Percentiles rank a stretch among this genome's conserved stretches.
Evolutionary conservation across 1,284 basidiomycete genomes (phyloP).

Genomic region (Bondarzewia mesenterica): DNA sequence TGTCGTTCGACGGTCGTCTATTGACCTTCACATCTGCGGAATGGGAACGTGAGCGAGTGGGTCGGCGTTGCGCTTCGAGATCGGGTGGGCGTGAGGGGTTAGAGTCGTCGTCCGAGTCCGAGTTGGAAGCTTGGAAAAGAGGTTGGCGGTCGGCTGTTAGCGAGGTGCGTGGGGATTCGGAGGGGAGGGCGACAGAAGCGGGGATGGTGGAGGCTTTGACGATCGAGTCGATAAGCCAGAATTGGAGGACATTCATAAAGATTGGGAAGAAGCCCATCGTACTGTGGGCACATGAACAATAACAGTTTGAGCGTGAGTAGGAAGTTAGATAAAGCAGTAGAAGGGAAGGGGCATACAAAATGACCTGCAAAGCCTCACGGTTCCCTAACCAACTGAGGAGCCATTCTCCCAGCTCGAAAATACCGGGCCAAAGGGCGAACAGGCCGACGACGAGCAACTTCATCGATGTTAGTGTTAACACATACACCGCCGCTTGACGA

Average conservation of each 20-base stretch:
- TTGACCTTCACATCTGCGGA: constrained; percentile 12
- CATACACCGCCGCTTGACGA: constrained; percentile 82
- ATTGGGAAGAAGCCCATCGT: constrained; percentile 93
- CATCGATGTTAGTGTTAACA: constrained; percentile 81
- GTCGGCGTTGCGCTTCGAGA: constrained; percentile 33
- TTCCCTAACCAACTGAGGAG: constrained; percentile 74
- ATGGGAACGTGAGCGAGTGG: constrained; percentile 24
- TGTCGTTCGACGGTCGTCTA: constrained; percentile 12
- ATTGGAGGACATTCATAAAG: constrained; percentile 87
- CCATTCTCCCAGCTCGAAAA: constrained; percentile 76
- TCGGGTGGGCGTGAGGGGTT: constrained; percentile 27
- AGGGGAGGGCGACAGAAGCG: constrained; percentile 28
- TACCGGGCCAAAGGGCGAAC: constrained; percentile 61
- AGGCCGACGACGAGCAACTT: constrained; percentile 79
- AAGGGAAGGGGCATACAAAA: constrained; percentile 47
- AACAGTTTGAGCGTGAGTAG: background rate
- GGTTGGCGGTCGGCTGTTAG: constrained; percentile 43
- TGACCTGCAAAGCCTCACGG: constrained; percentile 65
- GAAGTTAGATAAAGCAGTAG: constrained; percentile 4
- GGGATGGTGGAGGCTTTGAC: constrained; percentile 54
- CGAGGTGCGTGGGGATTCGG: constrained; percentile 26
- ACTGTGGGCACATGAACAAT: constrained; percentile 27
- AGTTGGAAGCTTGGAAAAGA: constrained; percentile 38
- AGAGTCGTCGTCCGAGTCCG: constrained; percentile 47
- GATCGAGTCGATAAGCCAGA: constrained; percentile 84